These are phyloP conservation scores for Epichloe amarillans DNA, from an alignment of 2,329 filamentous ascomycete species.

Conservation along the genomic window DNA sequence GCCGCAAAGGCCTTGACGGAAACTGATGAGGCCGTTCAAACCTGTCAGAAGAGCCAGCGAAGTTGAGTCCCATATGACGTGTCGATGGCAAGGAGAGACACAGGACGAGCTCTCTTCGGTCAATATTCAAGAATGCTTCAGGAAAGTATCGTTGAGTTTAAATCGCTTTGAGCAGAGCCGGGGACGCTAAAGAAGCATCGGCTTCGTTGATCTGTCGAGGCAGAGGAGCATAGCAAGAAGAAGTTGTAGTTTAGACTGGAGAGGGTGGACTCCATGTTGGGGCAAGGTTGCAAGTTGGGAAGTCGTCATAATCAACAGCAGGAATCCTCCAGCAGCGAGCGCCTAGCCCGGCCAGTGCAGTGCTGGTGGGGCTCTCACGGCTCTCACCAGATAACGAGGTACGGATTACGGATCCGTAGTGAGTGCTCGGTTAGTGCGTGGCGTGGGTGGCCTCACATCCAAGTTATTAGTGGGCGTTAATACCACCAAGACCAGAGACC, in stretches of 20 bases:
- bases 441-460: too few relatives aligned
- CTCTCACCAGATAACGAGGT: too few relatives aligned
- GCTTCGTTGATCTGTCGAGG: neutral
- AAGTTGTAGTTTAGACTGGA: neutral
- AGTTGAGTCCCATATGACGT: conserved; percentile 1
- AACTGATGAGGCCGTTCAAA: neutral
- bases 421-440: too few relatives aligned
- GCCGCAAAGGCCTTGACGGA: neutral
- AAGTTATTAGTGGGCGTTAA: too few relatives aligned
- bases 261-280: neutral
- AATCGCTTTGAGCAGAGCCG: neutral
- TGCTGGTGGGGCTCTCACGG: too few relatives aligned
- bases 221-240: neutral
- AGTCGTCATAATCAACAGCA: neutral
- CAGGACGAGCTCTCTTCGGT: neutral
- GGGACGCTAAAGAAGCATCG: neutral
- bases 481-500: too few relatives aligned
- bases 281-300: neutral
- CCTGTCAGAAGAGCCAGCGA: neutral
- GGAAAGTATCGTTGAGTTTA: neutral
- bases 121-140: neutral
- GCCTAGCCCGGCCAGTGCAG: too few relatives aligned
- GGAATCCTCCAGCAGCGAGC: too few relatives aligned
- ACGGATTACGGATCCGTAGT: too few relatives aligned
- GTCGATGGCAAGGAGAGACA: neutral